Evolutionary conservation across 2,329 filamentous ascomycete genomes (phyloP), one percentile per base, ranked within the genome.

Genomic region (Rosellinia necatrix): DNA sequence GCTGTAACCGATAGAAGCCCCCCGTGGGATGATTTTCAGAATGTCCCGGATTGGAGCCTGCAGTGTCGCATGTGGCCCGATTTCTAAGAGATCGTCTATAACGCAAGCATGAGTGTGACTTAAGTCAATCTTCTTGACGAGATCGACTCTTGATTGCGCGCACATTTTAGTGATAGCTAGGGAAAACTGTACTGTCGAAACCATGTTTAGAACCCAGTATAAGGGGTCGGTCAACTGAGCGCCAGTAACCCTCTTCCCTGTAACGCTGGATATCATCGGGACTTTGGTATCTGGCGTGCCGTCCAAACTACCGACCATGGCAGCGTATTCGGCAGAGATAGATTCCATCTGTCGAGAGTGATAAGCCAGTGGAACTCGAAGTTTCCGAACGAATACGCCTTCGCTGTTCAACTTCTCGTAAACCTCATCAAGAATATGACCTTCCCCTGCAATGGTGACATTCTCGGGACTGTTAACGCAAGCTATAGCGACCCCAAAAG

Each of bases 311-410:
- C 42, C 27, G 27, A 30, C 22, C 7, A 19, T 17, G 9, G 10
- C 13, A 6, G 4, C 40, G 42, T 56, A 64, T 29, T 57, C 53
- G 13, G 17, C 34, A 21, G 54, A 56, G 34, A 66, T 44, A 3
- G 25, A 7, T 12, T 54, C n/a, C 70, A 74, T 73, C 17, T 70
- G 64, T n/a, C 37, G 49, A 7, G 71, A 73, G 40, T 75, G 73
- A 50, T 72, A 75, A 3, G 73, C 72, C 2, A 64, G 55, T 2
- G 54, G 51, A 3, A 70, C 65, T 2, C 59, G 61, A 2, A 75
- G 61, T 21, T 61, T 65, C 2, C 67, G 64, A 0, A 59, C 58
- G 51, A 72, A 71, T 1, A 66, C 48, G 1, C 47, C 64, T 48
- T 19, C 19, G 5, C 4, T 9, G 22, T 30, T 10, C 3, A 49